These are phyloP conservation scores for Euphorbia tirucalli DNA, from an alignment of 345 rosid genomes.

Conservation along the genomic window DNA sequence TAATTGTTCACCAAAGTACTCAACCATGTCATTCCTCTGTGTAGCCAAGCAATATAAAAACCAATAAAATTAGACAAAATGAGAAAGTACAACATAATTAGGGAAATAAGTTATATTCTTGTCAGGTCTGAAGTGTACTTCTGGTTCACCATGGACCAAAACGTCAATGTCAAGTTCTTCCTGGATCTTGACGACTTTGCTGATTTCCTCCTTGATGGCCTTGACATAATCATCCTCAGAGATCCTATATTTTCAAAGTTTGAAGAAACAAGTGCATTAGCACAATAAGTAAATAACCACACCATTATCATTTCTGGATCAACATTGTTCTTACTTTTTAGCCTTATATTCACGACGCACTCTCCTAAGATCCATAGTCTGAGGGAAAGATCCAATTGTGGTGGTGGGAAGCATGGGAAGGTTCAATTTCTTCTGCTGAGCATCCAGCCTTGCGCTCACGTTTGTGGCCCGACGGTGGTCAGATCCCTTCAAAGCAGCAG, in stretches of 20 bases:
- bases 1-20: constrained; percentile 94
- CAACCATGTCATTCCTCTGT: constrained; percentile 98
- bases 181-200: constrained; percentile 79
- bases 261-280: neutral
- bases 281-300: neutral
- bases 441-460: constrained; percentile 79
- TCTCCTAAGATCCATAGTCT: constrained; percentile 84
- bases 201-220: constrained; percentile 91
- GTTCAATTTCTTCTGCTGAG: constrained; percentile 93
- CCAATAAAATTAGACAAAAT: neutral
- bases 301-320: neutral
- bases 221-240: constrained; percentile 85
- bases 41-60: neutral
- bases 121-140: constrained; percentile 43
- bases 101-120: neutral
- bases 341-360: constrained; percentile 99
- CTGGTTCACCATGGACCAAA: constrained; percentile 97
- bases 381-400: constrained; percentile 96
- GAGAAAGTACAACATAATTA: neutral
- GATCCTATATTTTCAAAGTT: constrained; percentile 44
- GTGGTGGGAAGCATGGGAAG: constrained; percentile 97
- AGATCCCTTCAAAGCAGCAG: constrained; percentile 89
- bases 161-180: constrained; percentile 96
- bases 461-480: constrained; percentile 86
- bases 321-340: constrained; percentile 57